Evolutionary conservation across 73 alveolate species (phyloP), one percentile per base, ranked within the genome.

Genomic region (Breviolum minutum): DNA sequence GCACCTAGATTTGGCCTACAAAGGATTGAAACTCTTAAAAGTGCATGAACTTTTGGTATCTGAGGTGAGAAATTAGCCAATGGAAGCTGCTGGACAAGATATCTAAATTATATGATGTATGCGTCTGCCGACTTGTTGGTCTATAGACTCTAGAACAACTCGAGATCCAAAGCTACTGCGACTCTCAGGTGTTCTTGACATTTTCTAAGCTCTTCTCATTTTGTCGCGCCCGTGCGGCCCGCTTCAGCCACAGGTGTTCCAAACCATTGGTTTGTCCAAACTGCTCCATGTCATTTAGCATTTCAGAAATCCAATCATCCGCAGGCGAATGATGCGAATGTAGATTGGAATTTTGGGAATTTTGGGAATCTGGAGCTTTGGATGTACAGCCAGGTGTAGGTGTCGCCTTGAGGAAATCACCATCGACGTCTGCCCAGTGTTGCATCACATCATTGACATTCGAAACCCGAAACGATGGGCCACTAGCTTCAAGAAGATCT

Each of bases 361-460:
- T n/a, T 30, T 70, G 80, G 8, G 27, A 11, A 6, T 70, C 80
- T 16, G 26, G 32, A 12, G 81, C 10, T 12, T 71, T 30, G 40
- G 19, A 30, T 71, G 81, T 8, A 12, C 13, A 30, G 27, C 26
- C 29, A 8, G 26, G 32, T 20, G 32, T 11, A 71, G 40, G 40
- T 24, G 82, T 16, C 82, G 24, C 27, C 14, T 29, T 24, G 29
- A 80, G 69, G 63, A 77, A 77, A 19, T 77, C 86, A 16, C 88
- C 88, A 80, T 80, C 88, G 29, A 80, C 69, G 24, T 48, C 88
- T 80, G 88, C 88, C 88, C 88, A 80, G 88, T 80, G 88, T 29
- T 32, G 88, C 88, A 80, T 80, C 88, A 80, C 88, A 80, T 80
- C 88, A 27, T 40, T 80, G 88, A 80, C 14, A 27, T 80, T 48